phyloP scores from a whole-genome alignment of 1,284 basidiomycete genomes.

The Vanrija pseudolonga region DNA sequence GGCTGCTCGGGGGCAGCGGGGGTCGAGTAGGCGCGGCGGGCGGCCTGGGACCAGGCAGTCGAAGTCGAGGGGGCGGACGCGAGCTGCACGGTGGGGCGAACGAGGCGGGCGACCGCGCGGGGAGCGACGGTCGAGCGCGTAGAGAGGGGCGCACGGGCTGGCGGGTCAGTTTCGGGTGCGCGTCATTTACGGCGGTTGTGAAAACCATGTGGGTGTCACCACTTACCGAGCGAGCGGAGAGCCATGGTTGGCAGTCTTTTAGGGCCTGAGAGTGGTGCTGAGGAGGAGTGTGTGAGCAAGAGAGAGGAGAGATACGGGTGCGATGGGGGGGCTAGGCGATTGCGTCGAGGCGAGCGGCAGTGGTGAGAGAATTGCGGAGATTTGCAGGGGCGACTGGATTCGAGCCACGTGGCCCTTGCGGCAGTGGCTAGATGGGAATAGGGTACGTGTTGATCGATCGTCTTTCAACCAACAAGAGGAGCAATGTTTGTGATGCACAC shows the following conservation, averaged over 20 bases:
- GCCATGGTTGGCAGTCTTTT: constrained; percentile 24
- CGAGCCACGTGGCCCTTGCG: too few species aligned
- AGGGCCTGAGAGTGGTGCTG: not conserved
- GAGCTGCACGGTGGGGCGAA: constrained; percentile 2
- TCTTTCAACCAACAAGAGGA: too few species aligned
- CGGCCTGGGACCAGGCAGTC: not conserved
- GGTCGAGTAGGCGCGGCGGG: constrained; percentile 3
- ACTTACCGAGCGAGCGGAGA: constrained; percentile 39
- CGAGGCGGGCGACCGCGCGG: constrained; percentile 16
- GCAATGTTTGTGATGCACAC: too few species aligned
- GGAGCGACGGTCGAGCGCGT: constrained; percentile 25
- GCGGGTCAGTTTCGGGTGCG: too few species aligned
- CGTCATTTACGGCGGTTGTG: too few species aligned
- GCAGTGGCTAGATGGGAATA: too few species aligned
- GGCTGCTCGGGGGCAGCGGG: not conserved
- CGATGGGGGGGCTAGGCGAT: not conserved
- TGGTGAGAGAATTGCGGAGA: constrained; percentile 1
- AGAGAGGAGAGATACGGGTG: not conserved
- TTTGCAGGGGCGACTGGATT: too few species aligned
- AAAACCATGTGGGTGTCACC: too few species aligned
- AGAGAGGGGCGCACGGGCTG: constrained; percentile 30
- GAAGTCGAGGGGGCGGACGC: not conserved
- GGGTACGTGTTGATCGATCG: too few species aligned
- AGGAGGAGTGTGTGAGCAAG: not conserved
- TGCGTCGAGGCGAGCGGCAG: not conserved